Base-by-base conservation (phyloP, 2,329 filamentous ascomycete genomes). In the Periconia macrospinosa region DNA sequence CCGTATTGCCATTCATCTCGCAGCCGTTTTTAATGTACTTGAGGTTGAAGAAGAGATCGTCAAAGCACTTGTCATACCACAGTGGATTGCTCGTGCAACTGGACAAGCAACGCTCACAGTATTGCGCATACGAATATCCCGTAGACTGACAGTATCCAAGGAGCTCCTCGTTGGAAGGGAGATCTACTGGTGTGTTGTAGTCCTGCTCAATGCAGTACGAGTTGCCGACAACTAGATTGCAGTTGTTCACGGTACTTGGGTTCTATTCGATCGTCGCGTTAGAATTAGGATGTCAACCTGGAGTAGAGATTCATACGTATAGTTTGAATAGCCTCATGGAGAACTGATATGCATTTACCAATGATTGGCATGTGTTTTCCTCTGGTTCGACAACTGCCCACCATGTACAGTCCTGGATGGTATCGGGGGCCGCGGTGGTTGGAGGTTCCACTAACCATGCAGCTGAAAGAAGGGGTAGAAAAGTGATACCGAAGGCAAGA, bases 281-380 rank as follows among this genome's bases (percentile, higher is more conserved):
- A 42, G 41, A 11, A 42, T 42, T 2, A 42, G 2, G 41, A 42
- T 15, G 8, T 42, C 15, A 42, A 2, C 15, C 9, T 42, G 41
- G 41, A 42, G 41, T 42, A 42, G 41, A 42, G 41, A 42, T 17
- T 42, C 41, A 42, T 42, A 42, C 41, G 41, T 42, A 42, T 42
- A 42, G 41, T 42, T 42, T 42, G 41, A 42, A 42, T 20, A 42
- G 41, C 6, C 41, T 42, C 41, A 42, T 42, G 41, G 41, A 42
- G 41, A 42, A 42, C 41, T 13, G 9, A 11, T n/a, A 42, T 42
- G 41, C 9, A 42, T 42, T n/a, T 13, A 42, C 41, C 10, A 42
- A n/a, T 42, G 41, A 17, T 42, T 42, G 9, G 41, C 41, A 42
- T 42, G 41, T 42, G 2, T n/a, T 42, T 42, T 42, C 41, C 41